Base-by-base conservation (phyloP, 495 filamentous ascomycete species). In the Pyronema domesticum region DNA sequence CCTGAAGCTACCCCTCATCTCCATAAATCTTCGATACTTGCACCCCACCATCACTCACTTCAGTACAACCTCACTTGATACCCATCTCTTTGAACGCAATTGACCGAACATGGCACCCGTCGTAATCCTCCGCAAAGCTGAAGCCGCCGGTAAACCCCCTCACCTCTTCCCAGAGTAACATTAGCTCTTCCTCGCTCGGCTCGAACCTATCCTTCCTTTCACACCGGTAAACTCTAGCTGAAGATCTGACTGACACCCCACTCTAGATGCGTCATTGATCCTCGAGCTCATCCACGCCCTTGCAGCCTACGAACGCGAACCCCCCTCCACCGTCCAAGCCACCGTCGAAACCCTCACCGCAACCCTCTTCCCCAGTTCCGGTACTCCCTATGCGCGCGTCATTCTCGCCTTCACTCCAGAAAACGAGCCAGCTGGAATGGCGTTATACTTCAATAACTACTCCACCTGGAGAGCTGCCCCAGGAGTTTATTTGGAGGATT, bases 401-500 rank as follows among this genome's bases (percentile, higher is more conserved):
- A 74, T 57, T 53, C 61, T 79, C 39, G 58, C 77, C 7, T 62
- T 77, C 34, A 65, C 67, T 51, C 68, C 67, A 36, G 70, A 69
- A 8, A 54, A 62, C 3, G 69, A 66, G 5, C 60, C 72, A 0
- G 75, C 67, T 0, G 78, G 78, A 8, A 77, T 81, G 64, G 78
- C 78, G 4, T 53, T 81, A 8, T 84, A 77, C 71, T 86, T 81
- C 73, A 73, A 76, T 65, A 85, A 79, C 64, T 86, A 83, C 65
- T 78, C 78, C 55, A 95, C 91, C 5, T 96, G 91, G 91, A 78
- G 81, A 37, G 78, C 81, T 3, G 76, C 76, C 8, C 82, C 91
- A 1, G 91, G 91, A 1, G 87, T 98, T 59, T 95, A 91, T 63
- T 81, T 98, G 10, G 91, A 98, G 65, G 91, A 98, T 65, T 71